Conservation (phyloP, 805 yeast genomes). For the Saccharomycopsis malanga region DNA sequence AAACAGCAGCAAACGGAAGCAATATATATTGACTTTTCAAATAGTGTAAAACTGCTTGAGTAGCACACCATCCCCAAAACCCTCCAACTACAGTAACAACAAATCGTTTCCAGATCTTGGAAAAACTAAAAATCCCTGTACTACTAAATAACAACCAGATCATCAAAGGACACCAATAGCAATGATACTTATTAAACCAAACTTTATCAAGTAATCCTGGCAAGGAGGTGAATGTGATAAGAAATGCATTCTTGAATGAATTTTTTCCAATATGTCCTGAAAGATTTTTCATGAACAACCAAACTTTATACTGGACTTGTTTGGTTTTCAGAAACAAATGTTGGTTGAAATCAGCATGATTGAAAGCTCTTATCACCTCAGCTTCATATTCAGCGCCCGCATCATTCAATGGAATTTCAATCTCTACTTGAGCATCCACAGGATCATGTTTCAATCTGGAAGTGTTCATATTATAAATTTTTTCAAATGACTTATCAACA, state of each 20-base stretch:
- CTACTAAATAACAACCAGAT: conserved; percentile 36
- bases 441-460: conserved; percentile 26
- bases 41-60: conserved; percentile 17
- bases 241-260: conserved; percentile 36
- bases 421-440: neutral
- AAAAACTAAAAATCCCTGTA: conserved; percentile 28
- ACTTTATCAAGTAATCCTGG: conserved; percentile 31
- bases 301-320: conserved; percentile 28
- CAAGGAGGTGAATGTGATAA: conserved; percentile 33
- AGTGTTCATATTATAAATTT: conserved; percentile 38
- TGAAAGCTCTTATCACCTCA: conserved; percentile 32
- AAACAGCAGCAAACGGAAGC: neutral
- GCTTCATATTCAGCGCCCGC: neutral
- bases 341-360: conserved; percentile 36
- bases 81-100: conserved; percentile 34
- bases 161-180: conserved; percentile 38
- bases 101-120: conserved; percentile 29
- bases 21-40: neutral
- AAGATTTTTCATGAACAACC: conserved; percentile 32
- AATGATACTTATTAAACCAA: conserved; percentile 39
- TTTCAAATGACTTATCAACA: conserved; percentile 40
- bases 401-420: neutral
- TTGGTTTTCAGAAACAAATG: conserved; percentile 27
- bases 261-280: conserved; percentile 36
- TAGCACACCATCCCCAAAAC: conserved; percentile 40